Evolutionary conservation across 805 yeast species (phyloP).

Genomic region (Teunomyces stri): DNA sequence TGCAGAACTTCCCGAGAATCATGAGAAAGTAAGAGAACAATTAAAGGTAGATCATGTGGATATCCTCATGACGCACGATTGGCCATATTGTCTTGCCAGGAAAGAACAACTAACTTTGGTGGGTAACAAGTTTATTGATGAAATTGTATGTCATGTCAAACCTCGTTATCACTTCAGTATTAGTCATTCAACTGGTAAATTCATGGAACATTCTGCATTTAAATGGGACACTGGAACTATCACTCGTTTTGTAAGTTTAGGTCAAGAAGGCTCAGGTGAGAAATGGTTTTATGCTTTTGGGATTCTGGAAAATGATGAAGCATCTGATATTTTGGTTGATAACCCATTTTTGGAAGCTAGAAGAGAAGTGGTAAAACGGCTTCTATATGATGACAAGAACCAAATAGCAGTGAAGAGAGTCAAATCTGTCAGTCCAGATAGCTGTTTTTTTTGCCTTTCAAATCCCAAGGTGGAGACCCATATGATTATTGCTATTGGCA

Average conservation of each 20-base stretch:
- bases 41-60: conserved; percentile 36
- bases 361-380: conserved; percentile 9
- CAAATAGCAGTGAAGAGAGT: conserved; percentile 20
- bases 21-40: conserved; percentile 13
- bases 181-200: conserved; percentile 48
- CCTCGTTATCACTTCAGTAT: conserved; percentile 71
- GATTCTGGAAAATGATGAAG: conserved; percentile 14
- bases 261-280: conserved; percentile 51
- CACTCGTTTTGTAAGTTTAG: conserved; percentile 67
- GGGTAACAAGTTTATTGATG: conserved; percentile 47
- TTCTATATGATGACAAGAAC: conserved; percentile 11
- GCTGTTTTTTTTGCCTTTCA: conserved; percentile 81
- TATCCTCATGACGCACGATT: conserved; percentile 54
- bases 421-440: conserved; percentile 51
- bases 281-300: conserved; percentile 77
- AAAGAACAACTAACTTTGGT: conserved; percentile 42
- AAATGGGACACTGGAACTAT: conserved; percentile 47
- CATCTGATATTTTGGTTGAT: conserved; percentile 7
- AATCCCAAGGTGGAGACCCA: conserved; percentile 77
- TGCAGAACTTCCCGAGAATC: conserved; percentile 8
- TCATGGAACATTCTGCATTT: conserved; percentile 57
- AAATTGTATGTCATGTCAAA: conserved; percentile 37
- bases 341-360: conserved; percentile 28
- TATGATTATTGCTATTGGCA: conserved; percentile 76
- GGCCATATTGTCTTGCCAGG: conserved; percentile 56